Evolutionary conservation across 2,329 filamentous ascomycete species (phyloP), one percentile per base, ranked within the genome.

Genomic region (Pseudogymnoascus sp.): DNA sequence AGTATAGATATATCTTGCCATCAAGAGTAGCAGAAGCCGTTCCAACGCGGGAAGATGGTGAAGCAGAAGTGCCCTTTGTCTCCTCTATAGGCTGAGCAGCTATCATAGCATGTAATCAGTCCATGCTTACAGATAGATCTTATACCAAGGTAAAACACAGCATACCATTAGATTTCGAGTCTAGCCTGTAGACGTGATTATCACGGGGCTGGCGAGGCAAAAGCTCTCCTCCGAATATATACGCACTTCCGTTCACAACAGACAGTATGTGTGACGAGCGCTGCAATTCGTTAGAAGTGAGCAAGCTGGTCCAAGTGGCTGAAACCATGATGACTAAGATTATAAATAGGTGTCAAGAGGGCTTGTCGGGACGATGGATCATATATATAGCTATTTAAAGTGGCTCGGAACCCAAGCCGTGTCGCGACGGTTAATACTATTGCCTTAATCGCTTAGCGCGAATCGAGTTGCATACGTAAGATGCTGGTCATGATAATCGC

Each of bases 1-100:
- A 86, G 73, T 88, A 88, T 38, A 88, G 60, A 68, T 84, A 88
- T 23, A 88, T 75, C 0, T 75, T 78, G 3, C 74, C 73, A 61
- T 78, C 68, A 5, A 86, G 64, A 0, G 74, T 72, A 0, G 80
- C 73, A 5, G 79, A 77, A 0, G 84, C 77, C 5, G 79, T 76
- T 18, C 86, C 85, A 1, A 88, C 84, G 0, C 86, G 79, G 0
- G 85, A 78, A 0, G 75, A 74, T 0, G 84, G 84, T 0, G 78
- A 43, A 9, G 43, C 46, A 9, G 62, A 21, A 11, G 61, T 64
- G 28, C n/a, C 63, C 31, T 40, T 34, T 23, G 28, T 31, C 34
- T 64, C 46, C 4, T 16, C 28, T 18, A 64, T 23, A 9, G 40
- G 11, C 28, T 23, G 37, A 1, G 60, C 28, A 3, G 14, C 63